These are phyloP conservation scores for Thalia dealbata DNA, from an alignment of 176 grass and related monocot genomes.

Conservation along the genomic window DNA sequence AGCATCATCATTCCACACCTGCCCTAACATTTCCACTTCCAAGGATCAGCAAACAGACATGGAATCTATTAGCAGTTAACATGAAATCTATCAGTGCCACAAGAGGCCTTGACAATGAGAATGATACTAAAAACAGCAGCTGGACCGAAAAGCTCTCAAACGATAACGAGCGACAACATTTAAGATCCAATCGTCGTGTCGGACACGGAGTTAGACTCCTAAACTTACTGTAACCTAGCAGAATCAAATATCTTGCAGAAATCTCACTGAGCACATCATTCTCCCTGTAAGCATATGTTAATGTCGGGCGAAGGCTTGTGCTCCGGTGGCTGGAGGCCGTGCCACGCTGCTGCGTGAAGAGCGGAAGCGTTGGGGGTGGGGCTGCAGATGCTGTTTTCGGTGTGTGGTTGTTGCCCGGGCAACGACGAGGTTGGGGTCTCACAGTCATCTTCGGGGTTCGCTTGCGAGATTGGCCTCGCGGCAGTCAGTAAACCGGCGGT, in stretches of 20 bases:
- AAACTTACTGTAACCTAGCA: background rate
- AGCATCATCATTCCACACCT: too few relatives aligned
- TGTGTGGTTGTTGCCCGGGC: slow-evolving; percentile 9
- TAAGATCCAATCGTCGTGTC: background rate
- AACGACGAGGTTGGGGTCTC: background rate
- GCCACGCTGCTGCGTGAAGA: slow-evolving; percentile 56
- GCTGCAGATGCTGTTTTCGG: slow-evolving; percentile 8
- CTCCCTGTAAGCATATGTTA: slow-evolving; percentile 55
- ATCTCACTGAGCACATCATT: slow-evolving; percentile 27
- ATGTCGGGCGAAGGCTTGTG: slow-evolving; percentile 62
- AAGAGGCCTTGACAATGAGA: too few relatives aligned
- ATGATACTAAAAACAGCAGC: too few relatives aligned
- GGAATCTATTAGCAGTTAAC: too few relatives aligned
- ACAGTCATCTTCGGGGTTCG: slow-evolving; percentile 38
- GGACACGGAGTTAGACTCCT: background rate
- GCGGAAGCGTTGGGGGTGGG: slow-evolving; percentile 20
- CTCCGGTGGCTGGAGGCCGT: slow-evolving; percentile 28
- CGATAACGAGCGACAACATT: background rate
- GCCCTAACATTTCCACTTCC: too few relatives aligned
- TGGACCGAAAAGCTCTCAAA: background rate
- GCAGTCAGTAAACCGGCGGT: slow-evolving; percentile 34
- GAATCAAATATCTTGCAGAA: background rate
- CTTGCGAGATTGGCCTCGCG: slow-evolving; percentile 67
- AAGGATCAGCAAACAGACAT: too few relatives aligned
- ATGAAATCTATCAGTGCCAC: too few relatives aligned